These are phyloP conservation scores for Phalaenopsis hybrid DNA, from an alignment of 116 monocot species.

Conservation along the genomic window DNA sequence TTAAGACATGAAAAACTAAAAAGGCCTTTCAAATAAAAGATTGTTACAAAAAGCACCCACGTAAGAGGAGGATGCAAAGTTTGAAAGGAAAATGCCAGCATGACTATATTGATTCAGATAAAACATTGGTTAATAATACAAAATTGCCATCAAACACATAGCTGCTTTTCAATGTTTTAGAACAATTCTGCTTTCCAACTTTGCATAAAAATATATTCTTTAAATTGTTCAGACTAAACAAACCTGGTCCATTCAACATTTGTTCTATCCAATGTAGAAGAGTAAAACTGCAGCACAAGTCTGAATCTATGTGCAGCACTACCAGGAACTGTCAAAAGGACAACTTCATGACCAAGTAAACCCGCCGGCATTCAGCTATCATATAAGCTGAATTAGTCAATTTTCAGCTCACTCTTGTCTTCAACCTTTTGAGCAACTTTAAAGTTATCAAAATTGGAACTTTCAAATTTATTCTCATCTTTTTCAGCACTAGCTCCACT, in stretches of 20 bases:
- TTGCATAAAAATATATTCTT: not conserved
- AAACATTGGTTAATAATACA: not conserved
- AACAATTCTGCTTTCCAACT: not conserved
- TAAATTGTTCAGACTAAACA: slow-evolving; percentile 15
- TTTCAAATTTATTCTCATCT: slow-evolving; percentile 45
- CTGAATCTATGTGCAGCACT: slow-evolving; percentile 2
- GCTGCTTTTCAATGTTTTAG: not conserved
- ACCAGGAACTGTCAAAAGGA: not conserved
- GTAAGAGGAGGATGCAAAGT: not conserved
- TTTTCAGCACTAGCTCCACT: slow-evolving; percentile 27
- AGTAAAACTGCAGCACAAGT: slow-evolving; percentile 6
- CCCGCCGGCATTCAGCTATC: not conserved
- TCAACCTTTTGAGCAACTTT: slow-evolving; percentile 27
- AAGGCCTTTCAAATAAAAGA: not conserved
- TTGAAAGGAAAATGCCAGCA: not conserved
- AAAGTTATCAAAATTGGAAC: slow-evolving; percentile 12
- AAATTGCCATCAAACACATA: not conserved
- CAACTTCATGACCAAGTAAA: slow-evolving; percentile 5
- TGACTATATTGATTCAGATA: not conserved
- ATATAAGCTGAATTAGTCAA: slow-evolving; percentile 7
- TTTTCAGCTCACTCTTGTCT: slow-evolving; percentile 26
- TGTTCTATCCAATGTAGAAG: slow-evolving; percentile 3
- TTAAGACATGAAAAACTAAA: too few species aligned
- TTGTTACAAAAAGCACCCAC: not conserved
- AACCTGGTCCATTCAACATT: slow-evolving; percentile 20